phyloP scores from a whole-genome alignment of 345 rosid species.

The Cardamine chenopodiifolia region DNA sequence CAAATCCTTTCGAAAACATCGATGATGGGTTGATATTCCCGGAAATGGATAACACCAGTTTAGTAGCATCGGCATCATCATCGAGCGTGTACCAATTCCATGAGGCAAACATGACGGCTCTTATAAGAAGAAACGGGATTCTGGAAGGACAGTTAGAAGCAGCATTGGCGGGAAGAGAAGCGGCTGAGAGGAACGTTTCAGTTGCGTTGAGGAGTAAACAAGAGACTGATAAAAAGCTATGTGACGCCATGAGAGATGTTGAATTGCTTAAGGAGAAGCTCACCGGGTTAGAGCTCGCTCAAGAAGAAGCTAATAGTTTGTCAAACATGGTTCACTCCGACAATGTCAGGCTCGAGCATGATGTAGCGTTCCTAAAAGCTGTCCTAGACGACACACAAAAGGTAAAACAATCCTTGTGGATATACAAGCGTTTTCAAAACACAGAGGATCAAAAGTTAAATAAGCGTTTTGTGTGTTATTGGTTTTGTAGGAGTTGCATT shows the following conservation, averaged over 20 bases:
- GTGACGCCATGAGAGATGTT: slow-evolving; percentile 69
- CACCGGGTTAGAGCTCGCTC: slow-evolving; percentile 69
- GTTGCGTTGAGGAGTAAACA: slow-evolving; percentile 74
- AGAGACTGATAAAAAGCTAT: slow-evolving; percentile 76
- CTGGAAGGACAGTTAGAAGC: slow-evolving; percentile 80
- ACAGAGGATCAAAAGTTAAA: slow-evolving; percentile 6
- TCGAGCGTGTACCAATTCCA: slow-evolving; percentile 69
- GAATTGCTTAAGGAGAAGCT: slow-evolving; percentile 90
- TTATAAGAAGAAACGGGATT: slow-evolving; percentile 69
- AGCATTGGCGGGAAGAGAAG: slow-evolving; percentile 68
- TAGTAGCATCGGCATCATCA: slow-evolving; percentile 44
- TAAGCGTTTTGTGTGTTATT: not conserved
- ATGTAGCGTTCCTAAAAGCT: slow-evolving; percentile 94
- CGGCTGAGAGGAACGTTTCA: slow-evolving; percentile 70
- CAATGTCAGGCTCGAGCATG: slow-evolving; percentile 97
- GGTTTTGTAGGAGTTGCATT: slow-evolving; percentile 65
- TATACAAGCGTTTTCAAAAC: slow-evolving; percentile 10
- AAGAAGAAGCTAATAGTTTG: slow-evolving; percentile 85
- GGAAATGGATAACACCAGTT: slow-evolving; percentile 51
- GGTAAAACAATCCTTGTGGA: slow-evolving; percentile 46
- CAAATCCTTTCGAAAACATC: slow-evolving; percentile 49
- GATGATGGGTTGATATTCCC: slow-evolving; percentile 43
- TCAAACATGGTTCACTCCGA: slow-evolving; percentile 90
- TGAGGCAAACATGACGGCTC: slow-evolving; percentile 72
- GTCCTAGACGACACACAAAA: slow-evolving; percentile 93